Conservation (phyloP, 177 flowering plant genomes). For the Vitis hybrid region DNA sequence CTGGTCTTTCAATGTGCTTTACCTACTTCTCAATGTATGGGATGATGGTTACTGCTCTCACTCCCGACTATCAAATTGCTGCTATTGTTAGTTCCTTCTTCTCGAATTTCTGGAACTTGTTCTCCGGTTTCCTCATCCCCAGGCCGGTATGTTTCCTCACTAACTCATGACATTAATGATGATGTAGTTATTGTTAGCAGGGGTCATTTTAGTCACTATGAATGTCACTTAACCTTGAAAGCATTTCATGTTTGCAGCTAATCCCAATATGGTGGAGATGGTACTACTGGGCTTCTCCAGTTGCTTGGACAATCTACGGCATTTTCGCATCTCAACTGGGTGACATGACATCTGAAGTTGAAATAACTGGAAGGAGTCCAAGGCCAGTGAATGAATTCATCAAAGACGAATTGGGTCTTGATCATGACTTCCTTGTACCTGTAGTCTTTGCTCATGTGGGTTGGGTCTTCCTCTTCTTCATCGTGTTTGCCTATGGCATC, state of each 20-base stretch:
- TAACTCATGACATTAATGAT: too few relatives aligned
- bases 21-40: too few relatives aligned
- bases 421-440: conserved; percentile 48
- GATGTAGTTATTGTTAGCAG: too few relatives aligned
- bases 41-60: too few relatives aligned
- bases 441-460: conserved; percentile 56
- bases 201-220: too few relatives aligned
- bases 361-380: conserved; percentile 25
- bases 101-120: too few relatives aligned
- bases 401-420: conserved; percentile 41
- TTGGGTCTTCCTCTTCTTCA: conserved; percentile 56
- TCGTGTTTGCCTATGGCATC: conserved; percentile 70
- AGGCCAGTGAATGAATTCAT: conserved; percentile 39
- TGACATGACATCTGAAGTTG: conserved; percentile 25
- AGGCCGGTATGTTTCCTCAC: too few relatives aligned
- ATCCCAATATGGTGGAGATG: conserved; percentile 95
- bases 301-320: conserved; percentile 83
- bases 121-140: too few relatives aligned
- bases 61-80: neutral
- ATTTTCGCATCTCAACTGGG: conserved; percentile 70
- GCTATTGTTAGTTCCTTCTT: too few relatives aligned
- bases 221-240: neutral
- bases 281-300: conserved; percentile 85
- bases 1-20: too few relatives aligned
- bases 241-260: conserved; percentile 35